phyloP scores from a whole-genome alignment of 202 grass and related monocot genomes.

The Elaeis oleifera region DNA sequence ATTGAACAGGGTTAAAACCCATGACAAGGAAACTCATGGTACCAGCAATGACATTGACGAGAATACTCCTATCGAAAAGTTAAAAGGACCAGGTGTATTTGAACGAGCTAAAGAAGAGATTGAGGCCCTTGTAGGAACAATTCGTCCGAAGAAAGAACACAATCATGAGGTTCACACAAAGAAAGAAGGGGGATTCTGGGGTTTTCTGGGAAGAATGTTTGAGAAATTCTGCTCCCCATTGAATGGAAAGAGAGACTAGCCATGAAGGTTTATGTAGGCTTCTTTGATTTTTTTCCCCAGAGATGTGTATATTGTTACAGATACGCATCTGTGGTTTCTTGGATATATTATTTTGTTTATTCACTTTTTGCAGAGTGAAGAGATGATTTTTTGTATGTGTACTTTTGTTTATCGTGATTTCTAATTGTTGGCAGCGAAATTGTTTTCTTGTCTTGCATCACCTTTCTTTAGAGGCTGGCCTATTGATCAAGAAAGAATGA shows the following conservation, averaged over 20 bases:
- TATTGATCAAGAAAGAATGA: too few relatives aligned
- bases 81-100: conserved; percentile 7
- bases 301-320: too few relatives aligned
- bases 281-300: too few relatives aligned
- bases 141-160: conserved; percentile 4
- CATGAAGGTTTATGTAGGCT: background rate
- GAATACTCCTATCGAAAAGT: background rate
- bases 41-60: conserved; percentile 10
- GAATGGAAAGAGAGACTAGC: conserved; percentile 9
- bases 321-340: too few relatives aligned
- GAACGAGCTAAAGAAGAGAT: conserved; percentile 18
- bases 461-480: too few relatives aligned
- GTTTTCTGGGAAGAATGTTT: conserved; percentile 1
- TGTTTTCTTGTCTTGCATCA: too few relatives aligned
- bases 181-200: conserved; percentile 4
- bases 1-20: conserved; percentile 2
- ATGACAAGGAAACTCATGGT: conserved; percentile 12
- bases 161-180: background rate
- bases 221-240: conserved; percentile 4
- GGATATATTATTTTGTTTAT: too few relatives aligned
- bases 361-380: too few relatives aligned
- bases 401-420: too few relatives aligned
- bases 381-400: too few relatives aligned
- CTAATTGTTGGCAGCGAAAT: too few relatives aligned
- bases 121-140: background rate